Evolutionary conservation across 495 filamentous ascomycete species (phyloP).

Genomic region (Penicillium pulvis): DNA sequence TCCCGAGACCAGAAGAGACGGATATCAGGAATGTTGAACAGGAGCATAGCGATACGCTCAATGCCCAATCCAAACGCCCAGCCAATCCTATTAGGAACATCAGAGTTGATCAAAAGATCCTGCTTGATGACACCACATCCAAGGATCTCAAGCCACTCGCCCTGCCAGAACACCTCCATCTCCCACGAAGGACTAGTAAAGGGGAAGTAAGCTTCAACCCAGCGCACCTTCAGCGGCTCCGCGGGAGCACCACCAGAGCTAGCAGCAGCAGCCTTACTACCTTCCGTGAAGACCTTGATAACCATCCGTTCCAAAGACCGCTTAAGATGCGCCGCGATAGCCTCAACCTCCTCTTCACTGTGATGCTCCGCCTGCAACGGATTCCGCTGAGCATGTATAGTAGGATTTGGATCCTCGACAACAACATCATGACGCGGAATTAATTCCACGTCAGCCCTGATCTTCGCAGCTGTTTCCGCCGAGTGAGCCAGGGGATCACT

Average conservation of each 20-base stretch:
- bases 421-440: conserved; percentile 71
- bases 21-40: conserved; percentile 95
- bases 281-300: conserved; percentile 82
- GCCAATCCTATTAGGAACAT: conserved; percentile 72
- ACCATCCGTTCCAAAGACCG: conserved; percentile 86
- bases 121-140: conserved; percentile 93
- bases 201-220: conserved; percentile 95
- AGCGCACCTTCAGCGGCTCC: conserved; percentile 80
- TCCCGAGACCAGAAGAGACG: conserved; percentile 96
- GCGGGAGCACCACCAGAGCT: conserved; percentile 47
- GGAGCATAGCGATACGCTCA: conserved; percentile 92
- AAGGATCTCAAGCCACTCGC: conserved; percentile 91
- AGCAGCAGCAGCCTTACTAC: conserved; percentile 63
- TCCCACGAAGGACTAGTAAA: conserved; percentile 97
- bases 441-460: conserved; percentile 63
- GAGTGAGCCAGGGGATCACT: conserved; percentile 57
- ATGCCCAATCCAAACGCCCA: conserved; percentile 97
- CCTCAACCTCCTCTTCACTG: conserved; percentile 73
- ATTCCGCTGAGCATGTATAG: conserved; percentile 76
- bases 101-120: conserved; percentile 72
- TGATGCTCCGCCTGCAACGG: conserved; percentile 77
- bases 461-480: conserved; percentile 39
- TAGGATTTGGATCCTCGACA: conserved; percentile 84
- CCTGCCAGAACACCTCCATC: conserved; percentile 92
- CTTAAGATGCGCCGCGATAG: conserved; percentile 84